phyloP scores from a whole-genome alignment of 2,329 filamentous ascomycete genomes.

The Colletotrichum sidae region DNA sequence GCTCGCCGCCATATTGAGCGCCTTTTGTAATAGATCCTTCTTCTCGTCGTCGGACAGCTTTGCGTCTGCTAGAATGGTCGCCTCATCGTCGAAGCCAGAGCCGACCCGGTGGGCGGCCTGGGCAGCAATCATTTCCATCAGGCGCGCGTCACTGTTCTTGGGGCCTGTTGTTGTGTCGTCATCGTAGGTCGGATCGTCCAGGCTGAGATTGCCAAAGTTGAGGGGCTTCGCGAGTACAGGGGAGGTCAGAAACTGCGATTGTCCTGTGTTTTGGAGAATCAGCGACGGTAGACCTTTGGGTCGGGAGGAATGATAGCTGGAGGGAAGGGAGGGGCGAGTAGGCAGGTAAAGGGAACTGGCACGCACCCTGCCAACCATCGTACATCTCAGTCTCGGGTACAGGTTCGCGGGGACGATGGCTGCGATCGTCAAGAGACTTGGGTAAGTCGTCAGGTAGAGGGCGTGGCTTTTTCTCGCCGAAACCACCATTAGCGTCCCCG shows the following conservation, averaged over 20 bases:
- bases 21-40: slow-evolving; percentile 83
- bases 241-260: slow-evolving; percentile 93
- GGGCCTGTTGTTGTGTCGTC: slow-evolving; percentile 66
- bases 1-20: slow-evolving; percentile 93
- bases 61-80: slow-evolving; percentile 80
- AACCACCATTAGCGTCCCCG: slow-evolving; percentile 59
- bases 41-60: slow-evolving; percentile 83
- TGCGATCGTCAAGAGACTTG: slow-evolving; percentile 89
- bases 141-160: slow-evolving; percentile 82
- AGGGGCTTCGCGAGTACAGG: slow-evolving; percentile 87
- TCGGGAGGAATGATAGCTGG: slow-evolving; percentile 2
- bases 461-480: slow-evolving; percentile 57
- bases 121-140: slow-evolving; percentile 96
- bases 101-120: slow-evolving; percentile 88
- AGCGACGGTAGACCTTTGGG: slow-evolving; percentile 4
- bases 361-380: slow-evolving; percentile 94
- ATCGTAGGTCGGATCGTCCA: slow-evolving; percentile 82
- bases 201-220: slow-evolving; percentile 82
- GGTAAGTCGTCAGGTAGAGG: slow-evolving; percentile 86
- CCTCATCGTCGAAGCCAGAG: slow-evolving; percentile 80
- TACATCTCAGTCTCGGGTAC: slow-evolving; percentile 94
- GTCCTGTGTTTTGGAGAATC: slow-evolving; percentile 66
- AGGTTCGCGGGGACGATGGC: slow-evolving; percentile 73
- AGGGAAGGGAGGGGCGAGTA: slow-evolving; percentile 1
- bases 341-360: neutral